phyloP scores from a whole-genome alignment of 129 eudicot genomes.

The Smallanthus sonchifolius region DNA sequence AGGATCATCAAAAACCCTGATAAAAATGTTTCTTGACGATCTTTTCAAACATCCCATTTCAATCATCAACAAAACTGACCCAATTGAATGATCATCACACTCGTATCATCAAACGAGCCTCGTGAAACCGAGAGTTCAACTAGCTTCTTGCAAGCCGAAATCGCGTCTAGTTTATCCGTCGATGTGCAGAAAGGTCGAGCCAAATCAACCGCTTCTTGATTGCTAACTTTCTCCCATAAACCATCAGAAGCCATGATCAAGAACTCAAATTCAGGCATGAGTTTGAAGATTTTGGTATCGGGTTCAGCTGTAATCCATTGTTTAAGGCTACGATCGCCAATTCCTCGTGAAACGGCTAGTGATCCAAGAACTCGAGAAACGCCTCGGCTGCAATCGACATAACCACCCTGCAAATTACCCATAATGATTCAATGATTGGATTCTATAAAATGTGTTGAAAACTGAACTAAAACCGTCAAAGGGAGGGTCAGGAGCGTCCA shows the following conservation, averaged over 20 bases:
- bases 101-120: slow-evolving; percentile 79
- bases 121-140: slow-evolving; percentile 67
- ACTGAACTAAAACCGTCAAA: not conserved
- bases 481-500: too few species aligned
- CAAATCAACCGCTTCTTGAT: slow-evolving; percentile 86
- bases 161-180: slow-evolving; percentile 31
- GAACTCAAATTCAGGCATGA: slow-evolving; percentile 61
- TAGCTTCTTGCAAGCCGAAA: slow-evolving; percentile 68
- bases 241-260: slow-evolving; percentile 96
- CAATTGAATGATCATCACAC: slow-evolving; percentile 75
- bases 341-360: slow-evolving; percentile 84
- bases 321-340: slow-evolving; percentile 77
- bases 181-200: slow-evolving; percentile 52
- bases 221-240: slow-evolving; percentile 92
- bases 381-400: slow-evolving; percentile 67
- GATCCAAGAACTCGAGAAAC: slow-evolving; percentile 82
- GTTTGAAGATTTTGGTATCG: slow-evolving; percentile 51
- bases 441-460: not conserved
- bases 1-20: slow-evolving; percentile 19
- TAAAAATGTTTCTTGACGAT: slow-evolving; percentile 24
- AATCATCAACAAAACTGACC: slow-evolving; percentile 40
- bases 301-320: slow-evolving; percentile 93
- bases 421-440: not conserved
- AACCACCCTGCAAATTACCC: slow-evolving; percentile 59
- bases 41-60: slow-evolving; percentile 3